Evolutionary conservation across 208 protist species (phyloP), one percentile per base, ranked within the genome.

Genomic region (Wallacemonas collosoma): DNA sequence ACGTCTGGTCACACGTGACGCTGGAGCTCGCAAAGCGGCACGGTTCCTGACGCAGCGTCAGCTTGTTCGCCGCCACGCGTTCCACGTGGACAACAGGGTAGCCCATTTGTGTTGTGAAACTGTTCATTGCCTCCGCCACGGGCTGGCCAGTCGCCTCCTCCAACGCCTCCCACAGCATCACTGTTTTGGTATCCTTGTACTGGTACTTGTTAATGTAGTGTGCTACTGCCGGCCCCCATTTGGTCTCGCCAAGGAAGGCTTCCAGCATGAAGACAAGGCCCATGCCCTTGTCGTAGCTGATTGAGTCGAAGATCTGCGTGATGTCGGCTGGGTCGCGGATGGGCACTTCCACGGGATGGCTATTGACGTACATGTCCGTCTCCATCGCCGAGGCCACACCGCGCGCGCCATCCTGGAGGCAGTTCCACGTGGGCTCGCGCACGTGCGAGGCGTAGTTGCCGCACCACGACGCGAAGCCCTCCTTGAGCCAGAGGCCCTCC

Each of bases 401-500:
- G 12, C 71, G 67, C n/a, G 80, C 62, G 8, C 95, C 92, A 64
- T 97, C 80, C n/a, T 93, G 88, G 73, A 97, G 88, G 44, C 82
- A 78, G 41, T 89, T 80, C 96, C 96, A 99, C 58, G 94, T 80
- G 14, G 93, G 92, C 72, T 97, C 89, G 2, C 95, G 51, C 8
- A 88, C 51, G 64, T 91, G 60, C 9, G 88, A 83, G 3, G 92
- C 91, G 62, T 97, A 82, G 75, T 95, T 90, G 50, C 95, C 98
- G 60, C 99, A 93, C 83, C 90, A 99, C 43, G 92, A 98, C 17
- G 99, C 99, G 75, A 99, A 99, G 44, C 98, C 99, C 85, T 99
- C 99, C 82, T 99, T 99, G 1, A 99, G 81, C 98, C 98, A 99
- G 56, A 99, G 81, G 9, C 98, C 87, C 62, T 97, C 93, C 98